Evolutionary conservation across 257 asterid genomes (phyloP), one percentile per base, ranked within the genome.

Genomic region (Solanum arcanum): DNA sequence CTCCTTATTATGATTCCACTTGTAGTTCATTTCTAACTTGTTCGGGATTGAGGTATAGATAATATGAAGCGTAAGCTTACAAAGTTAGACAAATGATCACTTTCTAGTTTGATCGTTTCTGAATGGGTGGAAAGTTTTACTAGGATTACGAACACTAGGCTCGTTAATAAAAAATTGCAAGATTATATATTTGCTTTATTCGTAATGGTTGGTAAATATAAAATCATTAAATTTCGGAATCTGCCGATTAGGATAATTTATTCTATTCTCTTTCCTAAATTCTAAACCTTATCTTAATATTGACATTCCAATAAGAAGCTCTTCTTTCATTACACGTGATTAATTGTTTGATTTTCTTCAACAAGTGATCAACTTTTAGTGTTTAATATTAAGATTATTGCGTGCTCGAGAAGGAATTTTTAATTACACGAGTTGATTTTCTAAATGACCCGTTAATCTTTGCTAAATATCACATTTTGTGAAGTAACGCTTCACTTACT

Each of bases 221-320:
- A 64, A 90, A 87, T 89, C 85, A 83, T 82, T 82, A 83, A 47
- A 86, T 92, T 87, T 90, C 90, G 89, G 88, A 62, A 86, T 89
- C 86, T 10, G 12, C 66, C 10, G 86, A 80, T 87, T 60, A 70
- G 69, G 94, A 93, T 89, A 88, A 89, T 84, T 75, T 90, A 88
- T 39, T 85, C 86, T 89, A 89, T 59, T 69, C 15, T 62, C 73
- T 41, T 86, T 47, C 15, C 27, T 72, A 82, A 85, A 72, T 83
- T 86, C 60, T 74, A 83, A 60, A 86, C 89, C 76, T 77, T 85
- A 89, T 86, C 88, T 35, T 46, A 83, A 16, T 86, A 75, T 83
- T 83, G 91, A 87, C 91, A 88, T 89, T 87, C 90, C 92, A 86
- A 89, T 82, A 82, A 87, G 59, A 68, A 80, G 77, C 72, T 88